Base-by-base conservation (phyloP, 2,329 filamentous ascomycete species). In the Pseudonectria foliicola region DNA sequence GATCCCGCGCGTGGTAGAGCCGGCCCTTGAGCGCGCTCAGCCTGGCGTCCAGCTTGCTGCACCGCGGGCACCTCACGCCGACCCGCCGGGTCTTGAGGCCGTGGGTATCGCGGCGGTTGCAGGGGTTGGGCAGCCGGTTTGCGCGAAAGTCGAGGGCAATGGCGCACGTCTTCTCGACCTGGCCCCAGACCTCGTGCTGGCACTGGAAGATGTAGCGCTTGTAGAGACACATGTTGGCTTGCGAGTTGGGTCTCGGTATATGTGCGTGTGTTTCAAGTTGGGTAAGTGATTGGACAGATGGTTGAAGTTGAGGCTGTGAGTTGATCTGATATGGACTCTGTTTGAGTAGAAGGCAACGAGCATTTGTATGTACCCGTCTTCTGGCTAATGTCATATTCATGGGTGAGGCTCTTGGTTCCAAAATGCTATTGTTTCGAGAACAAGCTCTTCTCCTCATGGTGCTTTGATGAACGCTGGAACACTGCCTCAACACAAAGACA, bases 221-320 rank as follows among this genome's bases (percentile, higher is more conserved):
- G 44, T 56, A 55, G 10, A 33, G 40, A 33, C 57, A 58, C 58
- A 61, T 59, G n/a, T 7, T 30, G 18, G 29, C 25, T 28, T 3
- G n/a, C 13, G 11, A 18, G 18, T 14, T 21, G 6, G 18, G 16
- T 21, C 13, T 29, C n/a, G n/a, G n/a, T n/a, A n/a, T 34, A 6
- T 16, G 14, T 27, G 10, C 18, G 26, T 16, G 3, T 31, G 7
- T 12, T 24, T 24, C 26, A 13, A 11, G 13, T 23, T 27, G 25
- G 16, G 25, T 23, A 13, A 6, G 8, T 31, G 24, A 29, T 13
- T 13, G 3, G n/a, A 28, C 4, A n/a, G 7, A 3, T 28, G 25
- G 12, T 6, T 27, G 12, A 27, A 10, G 11, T 10, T 21, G 18
- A 21, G 8, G 8, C 18, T 21, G 18, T 6, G 18, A 21, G 18